Percentiles rank a stretch among this genome's conserved stretches.
These are phyloP conservation scores for Alnus glutinosa DNA, from an alignment of 306 rosid genomes.

Conservation along the genomic window DNA sequence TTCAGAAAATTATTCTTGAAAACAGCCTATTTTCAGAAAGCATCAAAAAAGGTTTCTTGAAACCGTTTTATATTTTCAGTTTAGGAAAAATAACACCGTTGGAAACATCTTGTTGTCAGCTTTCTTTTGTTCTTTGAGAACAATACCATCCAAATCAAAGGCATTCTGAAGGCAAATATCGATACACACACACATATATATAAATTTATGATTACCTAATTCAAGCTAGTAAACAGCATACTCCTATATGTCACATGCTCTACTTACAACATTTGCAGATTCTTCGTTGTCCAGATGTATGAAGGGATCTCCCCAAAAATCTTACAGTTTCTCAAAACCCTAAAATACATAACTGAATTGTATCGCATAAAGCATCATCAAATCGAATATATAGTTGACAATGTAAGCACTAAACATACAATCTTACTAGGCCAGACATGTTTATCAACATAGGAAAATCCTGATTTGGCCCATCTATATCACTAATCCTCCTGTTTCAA, in stretches of 20 bases:
- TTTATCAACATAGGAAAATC: slow-evolving; percentile 55
- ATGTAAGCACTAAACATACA: slow-evolving; percentile 56
- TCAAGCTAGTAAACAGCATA: neutral
- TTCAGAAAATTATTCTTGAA: too few species aligned
- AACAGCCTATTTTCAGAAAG: neutral
- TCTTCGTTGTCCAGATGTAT: slow-evolving; percentile 57
- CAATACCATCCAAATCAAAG: too few species aligned
- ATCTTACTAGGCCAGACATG: slow-evolving; percentile 40
- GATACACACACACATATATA: too few species aligned
- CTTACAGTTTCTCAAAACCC: slow-evolving; percentile 84
- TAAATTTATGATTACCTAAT: too few species aligned
- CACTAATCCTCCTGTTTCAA: slow-evolving; percentile 71
- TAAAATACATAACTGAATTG: slow-evolving; percentile 34
- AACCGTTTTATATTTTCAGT: too few species aligned
- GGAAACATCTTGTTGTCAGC: too few species aligned
- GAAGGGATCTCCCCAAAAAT: slow-evolving; percentile 74
- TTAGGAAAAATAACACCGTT: too few species aligned
- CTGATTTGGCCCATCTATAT: slow-evolving; percentile 65
- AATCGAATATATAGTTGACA: slow-evolving; percentile 11
- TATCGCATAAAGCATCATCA: slow-evolving; percentile 29
- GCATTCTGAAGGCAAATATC: too few species aligned
- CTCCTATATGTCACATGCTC: slow-evolving; percentile 14
- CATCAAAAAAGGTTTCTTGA: neutral
- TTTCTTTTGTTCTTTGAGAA: too few species aligned
- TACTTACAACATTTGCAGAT: slow-evolving; percentile 61